Percentiles rank a stretch among this genome's conserved stretches.
Evolutionary conservation across 805 yeast species (phyloP).

Genomic region (Saccharomyces mikatae): DNA sequence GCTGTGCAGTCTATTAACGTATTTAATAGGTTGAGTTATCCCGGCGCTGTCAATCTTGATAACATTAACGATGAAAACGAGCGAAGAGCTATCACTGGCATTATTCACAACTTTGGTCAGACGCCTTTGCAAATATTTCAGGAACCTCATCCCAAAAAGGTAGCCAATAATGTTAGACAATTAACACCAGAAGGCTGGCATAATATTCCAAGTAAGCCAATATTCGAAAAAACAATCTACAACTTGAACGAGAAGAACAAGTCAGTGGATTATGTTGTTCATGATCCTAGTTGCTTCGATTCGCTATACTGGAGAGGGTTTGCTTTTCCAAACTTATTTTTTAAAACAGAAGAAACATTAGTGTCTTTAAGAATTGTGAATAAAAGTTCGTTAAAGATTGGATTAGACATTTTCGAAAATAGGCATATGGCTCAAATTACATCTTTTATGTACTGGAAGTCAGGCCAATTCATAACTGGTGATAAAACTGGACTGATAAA

Average conservation of each 20-base stretch:
- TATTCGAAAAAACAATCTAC: neutral
- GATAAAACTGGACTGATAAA: slow-evolving; percentile 53
- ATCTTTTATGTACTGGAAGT: slow-evolving; percentile 20
- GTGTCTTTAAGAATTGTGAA: slow-evolving; percentile 2
- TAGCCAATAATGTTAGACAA: slow-evolving; percentile 8
- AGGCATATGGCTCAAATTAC: slow-evolving; percentile 29
- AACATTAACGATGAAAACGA: slow-evolving; percentile 65
- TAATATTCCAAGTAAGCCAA: neutral
- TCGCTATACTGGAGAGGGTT: neutral
- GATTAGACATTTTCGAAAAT: slow-evolving; percentile 19
- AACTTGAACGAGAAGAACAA: neutral
- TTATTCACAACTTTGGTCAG: slow-evolving; percentile 87
- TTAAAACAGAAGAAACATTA: neutral
- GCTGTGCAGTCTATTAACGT: slow-evolving; percentile 66
- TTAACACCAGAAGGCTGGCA: neutral
- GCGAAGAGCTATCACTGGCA: slow-evolving; percentile 68
- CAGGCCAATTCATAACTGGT: slow-evolving; percentile 29
- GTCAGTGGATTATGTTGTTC: neutral
- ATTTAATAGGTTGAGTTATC: slow-evolving; percentile 76
- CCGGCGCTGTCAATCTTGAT: slow-evolving; percentile 75
- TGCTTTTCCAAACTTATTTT: neutral
- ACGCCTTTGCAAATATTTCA: slow-evolving; percentile 70
- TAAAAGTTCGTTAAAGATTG: slow-evolving; percentile 6
- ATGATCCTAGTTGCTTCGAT: neutral
- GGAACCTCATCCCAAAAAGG: slow-evolving; percentile 52